Conservation (phyloP, 345 rosid genomes). For the Melastoma malabathricum region DNA sequence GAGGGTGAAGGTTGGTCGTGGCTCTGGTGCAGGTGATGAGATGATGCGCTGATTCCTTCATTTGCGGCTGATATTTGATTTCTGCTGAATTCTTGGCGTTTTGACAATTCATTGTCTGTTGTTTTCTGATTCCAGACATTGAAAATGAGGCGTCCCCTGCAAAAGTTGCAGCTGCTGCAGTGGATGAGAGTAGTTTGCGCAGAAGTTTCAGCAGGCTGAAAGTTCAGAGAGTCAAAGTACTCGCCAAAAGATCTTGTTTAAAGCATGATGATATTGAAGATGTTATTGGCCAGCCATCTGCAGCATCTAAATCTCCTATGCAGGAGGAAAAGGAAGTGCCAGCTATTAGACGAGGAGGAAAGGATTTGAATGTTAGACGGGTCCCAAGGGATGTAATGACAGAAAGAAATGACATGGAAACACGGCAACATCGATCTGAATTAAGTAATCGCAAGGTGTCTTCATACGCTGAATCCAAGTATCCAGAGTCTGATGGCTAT, state of each 20-base stretch:
- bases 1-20: neutral
- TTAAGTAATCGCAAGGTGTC: no score
- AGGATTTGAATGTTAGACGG: conserved; percentile 4
- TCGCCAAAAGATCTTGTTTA: conserved; percentile 32
- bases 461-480: conserved; percentile 10
- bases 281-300: conserved; percentile 7
- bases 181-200: conserved; percentile 8
- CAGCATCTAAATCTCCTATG: conserved; percentile 9
- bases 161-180: conserved; percentile 7
- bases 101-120: neutral
- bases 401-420: conserved; percentile 6
- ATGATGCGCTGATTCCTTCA: neutral
- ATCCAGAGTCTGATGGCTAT: conserved; percentile 22
- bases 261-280: conserved; percentile 16
- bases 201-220: conserved; percentile 44
- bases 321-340: conserved; percentile 16
- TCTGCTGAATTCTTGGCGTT: neutral
- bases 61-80: neutral
- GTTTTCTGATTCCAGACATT: conserved; percentile 9
- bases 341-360: conserved; percentile 10
- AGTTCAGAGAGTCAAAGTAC: conserved; percentile 44
- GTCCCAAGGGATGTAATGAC: neutral
- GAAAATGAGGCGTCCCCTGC: neutral
- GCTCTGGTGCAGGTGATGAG: neutral
- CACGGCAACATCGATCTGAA: neutral